phyloP scores from a whole-genome alignment of 2,329 filamentous ascomycete genomes.

The Monosporascus sp. region DNA sequence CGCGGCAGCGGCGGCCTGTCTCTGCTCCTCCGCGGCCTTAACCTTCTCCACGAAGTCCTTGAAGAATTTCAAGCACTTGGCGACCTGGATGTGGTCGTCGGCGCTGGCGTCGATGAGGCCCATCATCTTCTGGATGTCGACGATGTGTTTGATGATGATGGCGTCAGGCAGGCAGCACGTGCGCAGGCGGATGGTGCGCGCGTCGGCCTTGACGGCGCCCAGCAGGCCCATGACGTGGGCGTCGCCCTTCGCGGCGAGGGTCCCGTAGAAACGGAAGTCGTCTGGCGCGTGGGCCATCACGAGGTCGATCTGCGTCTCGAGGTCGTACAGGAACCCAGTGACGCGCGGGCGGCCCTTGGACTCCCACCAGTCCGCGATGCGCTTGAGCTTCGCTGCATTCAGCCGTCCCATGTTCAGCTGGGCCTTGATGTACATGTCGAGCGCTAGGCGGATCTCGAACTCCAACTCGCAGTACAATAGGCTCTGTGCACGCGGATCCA shows the following conservation, averaged over 20 bases:
- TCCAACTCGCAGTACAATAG: constrained; percentile 56
- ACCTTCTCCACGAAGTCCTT: constrained; percentile 45
- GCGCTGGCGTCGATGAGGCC: constrained; percentile 42
- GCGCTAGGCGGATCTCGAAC: constrained; percentile 43
- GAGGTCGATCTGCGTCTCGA: constrained; percentile 56
- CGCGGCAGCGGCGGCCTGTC: background rate
- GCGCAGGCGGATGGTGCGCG: constrained; percentile 45
- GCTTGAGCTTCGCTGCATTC: constrained; percentile 44
- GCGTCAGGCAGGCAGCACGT: constrained; percentile 55
- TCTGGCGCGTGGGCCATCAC: constrained; percentile 39
- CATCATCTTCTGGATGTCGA: constrained; percentile 47
- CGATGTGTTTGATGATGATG: constrained; percentile 52
- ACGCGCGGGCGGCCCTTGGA: constrained; percentile 49
- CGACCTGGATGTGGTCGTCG: constrained; percentile 38
- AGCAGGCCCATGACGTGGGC: constrained; percentile 41
- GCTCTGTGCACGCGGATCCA: constrained; percentile 51
- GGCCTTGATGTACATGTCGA: constrained; percentile 46
- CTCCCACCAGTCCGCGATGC: constrained; percentile 45
- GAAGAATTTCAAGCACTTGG: constrained; percentile 50
- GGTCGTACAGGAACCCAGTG: constrained; percentile 52
- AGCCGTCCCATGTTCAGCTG: constrained; percentile 53
- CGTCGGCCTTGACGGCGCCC: constrained; percentile 46
- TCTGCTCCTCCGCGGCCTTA: constrained; percentile 12
- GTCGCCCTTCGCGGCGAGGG: constrained; percentile 33
- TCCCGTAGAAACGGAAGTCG: constrained; percentile 51